phyloP scores from a whole-genome alignment of 2,329 filamentous ascomycete species.

The Tricladium varicosporioides region DNA sequence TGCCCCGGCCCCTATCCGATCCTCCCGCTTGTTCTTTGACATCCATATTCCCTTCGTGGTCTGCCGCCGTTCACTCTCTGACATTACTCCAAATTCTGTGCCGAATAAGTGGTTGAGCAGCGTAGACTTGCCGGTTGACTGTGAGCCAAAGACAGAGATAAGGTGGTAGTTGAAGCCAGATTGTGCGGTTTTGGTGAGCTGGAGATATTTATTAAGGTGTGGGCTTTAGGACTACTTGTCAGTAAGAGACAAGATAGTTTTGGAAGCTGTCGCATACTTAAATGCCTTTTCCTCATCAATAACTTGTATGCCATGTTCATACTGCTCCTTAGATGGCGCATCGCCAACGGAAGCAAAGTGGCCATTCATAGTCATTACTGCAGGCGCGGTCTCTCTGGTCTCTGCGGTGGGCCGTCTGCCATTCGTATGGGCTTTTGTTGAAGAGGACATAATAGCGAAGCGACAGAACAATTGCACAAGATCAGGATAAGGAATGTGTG shows the following conservation, averaged over 20 bases:
- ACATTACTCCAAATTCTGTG: constrained; percentile 97
- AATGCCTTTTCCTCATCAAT: constrained; percentile 96
- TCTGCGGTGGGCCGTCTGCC: constrained; percentile 28
- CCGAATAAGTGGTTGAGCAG: constrained; percentile 94
- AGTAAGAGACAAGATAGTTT: constrained; percentile 9
- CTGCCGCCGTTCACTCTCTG: constrained; percentile 87
- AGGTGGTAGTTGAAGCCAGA: constrained; percentile 99
- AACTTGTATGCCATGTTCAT: constrained; percentile 94
- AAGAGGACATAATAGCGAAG: constrained; percentile 24
- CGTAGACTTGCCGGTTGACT: constrained; percentile 98
- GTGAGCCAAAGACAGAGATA: constrained; percentile 97
- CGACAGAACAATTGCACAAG: constrained; percentile 1
- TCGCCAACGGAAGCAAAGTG: constrained; percentile 76
- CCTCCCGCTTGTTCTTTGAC: constrained; percentile 84
- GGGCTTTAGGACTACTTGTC: constrained; percentile 48
- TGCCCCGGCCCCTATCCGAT: constrained; percentile 44
- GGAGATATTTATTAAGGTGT: constrained; percentile 79
- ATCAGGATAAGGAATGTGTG: constrained; percentile 3
- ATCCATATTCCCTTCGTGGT: constrained; percentile 99
- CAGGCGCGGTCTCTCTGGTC: constrained; percentile 33
- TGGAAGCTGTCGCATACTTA: constrained; percentile 62
- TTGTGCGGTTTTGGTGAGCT: constrained; percentile 73
- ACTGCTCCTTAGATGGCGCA: constrained; percentile 62
- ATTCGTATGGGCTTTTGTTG: constrained; percentile 23
- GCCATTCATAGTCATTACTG: constrained; percentile 62